A percentile compares a stretch with the other conserved stretches of the same genome.
These are phyloP conservation scores for Kluyveromyces lactis DNA, from an alignment of 805 yeast species.

Conservation along the genomic window DNA sequence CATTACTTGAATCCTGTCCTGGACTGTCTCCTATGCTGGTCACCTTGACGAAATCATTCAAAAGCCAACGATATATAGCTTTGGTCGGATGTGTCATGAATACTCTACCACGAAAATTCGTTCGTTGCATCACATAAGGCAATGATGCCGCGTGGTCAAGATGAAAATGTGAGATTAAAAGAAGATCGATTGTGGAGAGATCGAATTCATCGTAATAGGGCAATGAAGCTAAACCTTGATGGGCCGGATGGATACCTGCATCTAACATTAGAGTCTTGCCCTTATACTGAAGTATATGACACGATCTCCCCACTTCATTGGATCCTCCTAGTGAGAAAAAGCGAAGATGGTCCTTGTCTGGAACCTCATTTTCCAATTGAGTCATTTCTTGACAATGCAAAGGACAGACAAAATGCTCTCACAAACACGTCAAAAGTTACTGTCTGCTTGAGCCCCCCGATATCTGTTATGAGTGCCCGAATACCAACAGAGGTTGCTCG, in stretches of 20 bases:
- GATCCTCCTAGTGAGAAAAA: conserved; percentile 97
- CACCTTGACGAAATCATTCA: conserved; percentile 90
- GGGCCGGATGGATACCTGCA: conserved; percentile 97
- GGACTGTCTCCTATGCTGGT: conserved; percentile 47
- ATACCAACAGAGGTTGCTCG: too few relatives aligned
- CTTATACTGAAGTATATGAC: conserved; percentile 85
- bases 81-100: conserved; percentile 99
- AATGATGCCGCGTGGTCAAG: conserved; percentile 96
- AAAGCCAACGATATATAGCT: conserved; percentile 92
- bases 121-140: conserved; percentile 97
- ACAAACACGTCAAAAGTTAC: too few relatives aligned
- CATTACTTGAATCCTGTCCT: conserved; percentile 30
- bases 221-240: conserved; percentile 77
- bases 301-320: conserved; percentile 93
- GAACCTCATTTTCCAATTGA: conserved; percentile 7
- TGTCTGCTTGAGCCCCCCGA: too few relatives aligned
- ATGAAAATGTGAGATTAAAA: conserved; percentile 91
- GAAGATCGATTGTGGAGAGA: conserved; percentile 72
- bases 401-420: too few relatives aligned
- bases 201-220: conserved; percentile 97
- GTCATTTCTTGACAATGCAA: not conserved
- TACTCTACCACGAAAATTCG: conserved; percentile 89
- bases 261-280: conserved; percentile 95
- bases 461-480: too few relatives aligned
- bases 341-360: conserved; percentile 35